These are phyloP conservation scores for Cladosporium sp. DNA, from an alignment of 2,329 filamentous ascomycete genomes.

Conservation along the genomic window DNA sequence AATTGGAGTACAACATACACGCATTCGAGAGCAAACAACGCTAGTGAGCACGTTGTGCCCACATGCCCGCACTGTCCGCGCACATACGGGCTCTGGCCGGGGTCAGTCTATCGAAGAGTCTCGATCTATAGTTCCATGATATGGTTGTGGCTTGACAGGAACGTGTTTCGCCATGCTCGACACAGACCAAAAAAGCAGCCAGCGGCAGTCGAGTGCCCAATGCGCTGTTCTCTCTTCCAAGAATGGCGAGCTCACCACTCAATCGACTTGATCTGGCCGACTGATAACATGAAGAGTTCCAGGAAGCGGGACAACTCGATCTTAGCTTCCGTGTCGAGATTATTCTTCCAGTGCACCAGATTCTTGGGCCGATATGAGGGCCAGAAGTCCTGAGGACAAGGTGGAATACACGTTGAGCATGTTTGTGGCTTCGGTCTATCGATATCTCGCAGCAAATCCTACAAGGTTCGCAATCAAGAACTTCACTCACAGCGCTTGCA, in stretches of 20 bases:
- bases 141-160: not conserved
- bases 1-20: not conserved
- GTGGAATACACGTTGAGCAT: not conserved
- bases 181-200: not conserved
- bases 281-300: not conserved
- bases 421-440: conserved; percentile 6
- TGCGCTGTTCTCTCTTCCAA: too few relatives aligned
- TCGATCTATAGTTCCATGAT: too few relatives aligned
- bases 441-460: conserved; percentile 1
- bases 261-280: too few relatives aligned
- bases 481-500: not conserved
- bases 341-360: not conserved
- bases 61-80: not conserved
- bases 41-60: conserved; percentile 4
- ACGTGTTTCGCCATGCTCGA: not conserved
- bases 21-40: not conserved
- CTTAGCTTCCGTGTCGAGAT: not conserved
- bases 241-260: too few relatives aligned
- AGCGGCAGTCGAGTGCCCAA: too few relatives aligned
- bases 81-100: not conserved
- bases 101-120: not conserved
- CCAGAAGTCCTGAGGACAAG: not conserved
- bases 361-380: not conserved
- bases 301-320: not conserved
- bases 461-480: not conserved